These are phyloP conservation scores for Cardiospermum halicacabum DNA, from an alignment of 345 rosid genomes.

Conservation along the genomic window DNA sequence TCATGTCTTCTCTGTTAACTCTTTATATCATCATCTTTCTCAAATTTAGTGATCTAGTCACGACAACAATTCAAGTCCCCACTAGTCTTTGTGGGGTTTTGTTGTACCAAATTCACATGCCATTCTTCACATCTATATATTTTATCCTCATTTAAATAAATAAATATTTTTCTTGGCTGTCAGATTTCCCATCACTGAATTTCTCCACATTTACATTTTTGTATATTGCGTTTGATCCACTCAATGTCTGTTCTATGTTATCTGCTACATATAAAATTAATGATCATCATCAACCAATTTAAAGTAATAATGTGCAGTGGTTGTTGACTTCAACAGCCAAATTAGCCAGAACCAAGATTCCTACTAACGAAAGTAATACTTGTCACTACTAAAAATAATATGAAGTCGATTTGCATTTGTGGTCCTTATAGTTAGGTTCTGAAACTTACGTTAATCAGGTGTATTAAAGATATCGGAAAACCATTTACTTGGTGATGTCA, in stretches of 20 bases:
- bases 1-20: neutral
- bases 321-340: neutral
- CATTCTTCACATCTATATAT: neutral
- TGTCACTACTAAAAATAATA: too few relatives aligned
- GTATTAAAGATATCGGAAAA: too few relatives aligned
- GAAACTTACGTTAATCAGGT: neutral
- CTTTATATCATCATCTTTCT: neutral
- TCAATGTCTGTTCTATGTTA: neutral
- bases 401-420: too few relatives aligned
- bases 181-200: neutral
- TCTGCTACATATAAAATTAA: neutral
- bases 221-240: neutral
- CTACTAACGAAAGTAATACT: too few relatives aligned
- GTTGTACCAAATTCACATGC: constrained; percentile 17
- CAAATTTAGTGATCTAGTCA: neutral
- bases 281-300: neutral
- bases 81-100: constrained; percentile 19
- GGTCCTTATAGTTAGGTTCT: too few relatives aligned
- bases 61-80: constrained; percentile 25
- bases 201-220: neutral
- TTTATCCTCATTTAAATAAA: neutral
- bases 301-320: neutral
- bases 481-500: neutral
- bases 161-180: neutral
- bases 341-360: neutral